phyloP scores from a whole-genome alignment of 495 filamentous ascomycete species.

The Amniculicola lignicola region DNA sequence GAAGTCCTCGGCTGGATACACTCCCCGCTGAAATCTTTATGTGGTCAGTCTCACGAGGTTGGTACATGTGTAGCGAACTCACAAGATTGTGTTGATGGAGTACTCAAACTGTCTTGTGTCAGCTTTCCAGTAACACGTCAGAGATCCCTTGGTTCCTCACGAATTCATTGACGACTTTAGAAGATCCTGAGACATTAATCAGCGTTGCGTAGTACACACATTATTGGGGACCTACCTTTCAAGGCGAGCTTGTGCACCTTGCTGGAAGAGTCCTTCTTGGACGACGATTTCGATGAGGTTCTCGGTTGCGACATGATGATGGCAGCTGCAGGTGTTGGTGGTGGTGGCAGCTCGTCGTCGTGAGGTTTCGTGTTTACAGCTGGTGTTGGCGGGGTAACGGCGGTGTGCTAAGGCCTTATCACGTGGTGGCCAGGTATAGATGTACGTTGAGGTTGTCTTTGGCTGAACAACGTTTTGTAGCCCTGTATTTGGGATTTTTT shows the following conservation, averaged over 20 bases:
- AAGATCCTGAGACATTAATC: conserved; percentile 54
- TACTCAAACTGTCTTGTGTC: conserved; percentile 62
- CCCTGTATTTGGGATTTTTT: too few species aligned
- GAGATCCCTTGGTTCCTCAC: conserved; percentile 49
- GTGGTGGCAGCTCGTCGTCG: neutral
- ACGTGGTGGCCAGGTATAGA: too few species aligned
- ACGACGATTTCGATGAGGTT: conserved; percentile 31
- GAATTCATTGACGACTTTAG: conserved; percentile 92
- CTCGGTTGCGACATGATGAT: conserved; percentile 35
- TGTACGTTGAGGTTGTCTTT: too few species aligned
- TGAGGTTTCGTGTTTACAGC: conserved; percentile 3
- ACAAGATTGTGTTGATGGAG: conserved; percentile 92
- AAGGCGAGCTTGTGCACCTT: conserved; percentile 92
- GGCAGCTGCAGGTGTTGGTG: neutral
- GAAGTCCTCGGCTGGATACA: conserved; percentile 98
- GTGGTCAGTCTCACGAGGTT: neutral
- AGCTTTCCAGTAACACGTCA: neutral
- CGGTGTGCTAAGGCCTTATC: too few species aligned
- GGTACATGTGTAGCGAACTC: conserved; percentile 28
- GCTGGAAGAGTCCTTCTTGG: conserved; percentile 78
- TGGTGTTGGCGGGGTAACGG: conserved; percentile 30
- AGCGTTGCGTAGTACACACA: neutral
- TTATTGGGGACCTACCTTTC: conserved; percentile 58
- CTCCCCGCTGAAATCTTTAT: conserved; percentile 82
- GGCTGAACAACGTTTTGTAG: too few species aligned